Base-by-base conservation (phyloP, 345 rosid genomes). In the Mallotus nudiflorus region DNA sequence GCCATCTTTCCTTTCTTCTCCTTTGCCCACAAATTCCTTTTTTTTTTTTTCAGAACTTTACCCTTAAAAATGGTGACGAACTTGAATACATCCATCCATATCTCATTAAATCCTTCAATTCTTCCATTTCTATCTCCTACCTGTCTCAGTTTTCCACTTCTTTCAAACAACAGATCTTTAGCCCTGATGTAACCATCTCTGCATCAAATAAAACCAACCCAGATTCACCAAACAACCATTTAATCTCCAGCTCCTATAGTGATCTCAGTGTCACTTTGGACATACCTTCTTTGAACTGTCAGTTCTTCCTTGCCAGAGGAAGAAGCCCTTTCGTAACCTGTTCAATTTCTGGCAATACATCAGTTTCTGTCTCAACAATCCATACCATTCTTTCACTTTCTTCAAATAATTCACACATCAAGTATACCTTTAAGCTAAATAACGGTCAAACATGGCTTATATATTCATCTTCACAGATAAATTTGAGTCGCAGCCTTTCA, bases 71-170 rank as follows among this genome's bases (percentile, higher is more conserved):
- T 37, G 99, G 97, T 48, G 90, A 89, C 55, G 90, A 90, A 52
- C 85, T 87, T 1, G 99, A 95, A 65, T 95, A 95, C 77, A 86
- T 95, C 73, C 97, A 95, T 31, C 99, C 99, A 1, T 95, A 95
- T 79, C 87, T 92, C 66, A 48, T 95, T 69, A 90, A 95, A 80
- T 84, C 92, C 1, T 84, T 89, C 0, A 37, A 11, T 10, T 83
- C 88, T 13, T 87, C 97, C 42, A 74, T 95, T 78, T 85, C 97
- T 1, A 57, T 95, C 78, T 89, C 83, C 37, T 95, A 84, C 85
- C 96, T 97, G 48, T 59, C 96, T 64, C 88, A 58, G 4, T 85
- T 84, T 71, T 86, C 78, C 85, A 82, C 65, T 82, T 71, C 87
- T 67, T 86, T 90, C 87, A 42, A 81, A 27, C 90, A 80, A 85